phyloP scores from a whole-genome alignment of 1,139 yeast genomes.

The Debaryomyces fabryi region DNA sequence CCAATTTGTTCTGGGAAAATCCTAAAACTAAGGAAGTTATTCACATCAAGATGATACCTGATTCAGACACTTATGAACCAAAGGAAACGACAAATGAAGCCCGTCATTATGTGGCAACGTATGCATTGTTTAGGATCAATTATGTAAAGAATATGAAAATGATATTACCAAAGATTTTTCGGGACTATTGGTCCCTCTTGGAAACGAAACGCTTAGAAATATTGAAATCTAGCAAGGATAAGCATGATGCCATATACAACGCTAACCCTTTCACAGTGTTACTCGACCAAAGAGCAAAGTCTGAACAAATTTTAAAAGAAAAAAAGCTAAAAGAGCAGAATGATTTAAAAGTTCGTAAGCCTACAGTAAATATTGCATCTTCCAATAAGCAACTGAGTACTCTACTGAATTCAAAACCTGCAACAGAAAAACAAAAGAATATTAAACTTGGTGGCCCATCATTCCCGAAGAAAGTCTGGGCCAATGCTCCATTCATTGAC shows the following conservation, averaged over 20 bases:
- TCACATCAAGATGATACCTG: constrained; percentile 63
- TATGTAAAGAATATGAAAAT: constrained; percentile 81
- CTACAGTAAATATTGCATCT: constrained; percentile 39
- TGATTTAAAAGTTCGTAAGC: constrained; percentile 44
- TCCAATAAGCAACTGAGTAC: neutral
- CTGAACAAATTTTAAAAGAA: constrained; percentile 48
- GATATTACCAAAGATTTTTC: constrained; percentile 83
- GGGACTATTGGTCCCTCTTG: constrained; percentile 73
- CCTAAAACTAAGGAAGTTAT: constrained; percentile 78
- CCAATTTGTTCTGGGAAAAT: constrained; percentile 67
- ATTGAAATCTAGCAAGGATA: constrained; percentile 44
- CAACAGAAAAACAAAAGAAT: constrained; percentile 5
- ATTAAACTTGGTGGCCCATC: neutral
- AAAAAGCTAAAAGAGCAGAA: constrained; percentile 38
- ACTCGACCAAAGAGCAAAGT: constrained; percentile 52
- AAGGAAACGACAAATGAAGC: constrained; percentile 87
- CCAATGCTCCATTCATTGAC: constrained; percentile 57
- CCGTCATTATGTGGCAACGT: constrained; percentile 87
- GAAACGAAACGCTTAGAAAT: constrained; percentile 58
- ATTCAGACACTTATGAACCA: constrained; percentile 52
- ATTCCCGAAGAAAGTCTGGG: constrained; percentile 70
- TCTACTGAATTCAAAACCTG: constrained; percentile 5
- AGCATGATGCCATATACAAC: constrained; percentile 57
- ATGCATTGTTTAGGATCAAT: constrained; percentile 77
- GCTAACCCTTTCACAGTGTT: constrained; percentile 73